These are phyloP conservation scores for Ogataea thermomethanolica DNA, from an alignment of 805 yeast species.

Conservation along the genomic window DNA sequence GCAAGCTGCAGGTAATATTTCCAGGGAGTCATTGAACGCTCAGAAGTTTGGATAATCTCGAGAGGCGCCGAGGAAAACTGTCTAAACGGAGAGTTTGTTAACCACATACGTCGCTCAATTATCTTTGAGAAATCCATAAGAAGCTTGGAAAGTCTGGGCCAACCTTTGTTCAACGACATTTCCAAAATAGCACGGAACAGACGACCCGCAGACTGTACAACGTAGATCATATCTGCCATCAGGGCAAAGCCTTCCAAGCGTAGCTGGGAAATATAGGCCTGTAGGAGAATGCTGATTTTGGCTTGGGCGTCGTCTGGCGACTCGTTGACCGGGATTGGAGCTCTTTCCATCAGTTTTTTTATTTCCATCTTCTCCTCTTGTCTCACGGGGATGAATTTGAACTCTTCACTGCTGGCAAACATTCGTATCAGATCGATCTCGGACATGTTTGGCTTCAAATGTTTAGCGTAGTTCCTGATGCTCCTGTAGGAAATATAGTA, in stretches of 20 bases:
- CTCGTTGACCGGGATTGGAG: slow-evolving; percentile 87
- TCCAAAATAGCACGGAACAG: slow-evolving; percentile 82
- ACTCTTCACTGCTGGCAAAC: slow-evolving; percentile 82
- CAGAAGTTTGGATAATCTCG: slow-evolving; percentile 70
- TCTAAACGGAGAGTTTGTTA: slow-evolving; percentile 77
- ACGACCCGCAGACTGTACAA: slow-evolving; percentile 91
- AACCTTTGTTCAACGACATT: slow-evolving; percentile 61
- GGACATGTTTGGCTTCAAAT: slow-evolving; percentile 59
- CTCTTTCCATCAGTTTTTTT: slow-evolving; percentile 58
- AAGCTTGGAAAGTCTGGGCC: slow-evolving; percentile 61
- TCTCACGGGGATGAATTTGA: slow-evolving; percentile 76
- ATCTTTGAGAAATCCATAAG: slow-evolving; percentile 69
- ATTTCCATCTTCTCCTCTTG: slow-evolving; percentile 82
- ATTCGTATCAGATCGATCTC: slow-evolving; percentile 74
- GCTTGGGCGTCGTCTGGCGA: slow-evolving; percentile 65
- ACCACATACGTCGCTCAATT: slow-evolving; percentile 82
- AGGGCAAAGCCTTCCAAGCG: slow-evolving; percentile 84
- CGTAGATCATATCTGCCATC: slow-evolving; percentile 88
- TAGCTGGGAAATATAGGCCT: slow-evolving; percentile 79
- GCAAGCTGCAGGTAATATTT: slow-evolving; percentile 61
- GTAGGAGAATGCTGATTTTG: slow-evolving; percentile 76
- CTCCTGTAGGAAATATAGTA: slow-evolving; percentile 79
- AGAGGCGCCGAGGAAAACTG: slow-evolving; percentile 73
- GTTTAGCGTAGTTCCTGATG: slow-evolving; percentile 60
- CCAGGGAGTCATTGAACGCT: slow-evolving; percentile 83